These are phyloP conservation scores for Mimosa pudica DNA, from an alignment of 306 rosid species.

Conservation along the genomic window DNA sequence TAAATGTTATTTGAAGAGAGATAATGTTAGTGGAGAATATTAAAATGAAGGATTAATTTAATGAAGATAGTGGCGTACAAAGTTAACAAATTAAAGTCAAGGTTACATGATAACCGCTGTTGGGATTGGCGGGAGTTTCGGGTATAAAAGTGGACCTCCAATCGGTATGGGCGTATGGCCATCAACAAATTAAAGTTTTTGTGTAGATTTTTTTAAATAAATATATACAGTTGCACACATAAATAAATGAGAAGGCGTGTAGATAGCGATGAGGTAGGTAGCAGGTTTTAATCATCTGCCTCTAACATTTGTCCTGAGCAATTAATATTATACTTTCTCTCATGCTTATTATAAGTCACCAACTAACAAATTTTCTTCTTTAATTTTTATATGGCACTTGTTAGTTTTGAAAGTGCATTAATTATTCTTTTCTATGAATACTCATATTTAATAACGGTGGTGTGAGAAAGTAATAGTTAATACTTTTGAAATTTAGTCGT, in stretches of 20 bases:
- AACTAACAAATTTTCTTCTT: no score
- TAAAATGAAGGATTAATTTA: not conserved
- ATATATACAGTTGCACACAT: no score
- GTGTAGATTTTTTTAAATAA: not conserved
- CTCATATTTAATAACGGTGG: no score
- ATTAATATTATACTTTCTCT: not conserved
- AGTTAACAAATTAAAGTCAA: not conserved
- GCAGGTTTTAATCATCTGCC: not conserved
- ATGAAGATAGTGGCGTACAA: not conserved
- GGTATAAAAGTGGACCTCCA: not conserved
- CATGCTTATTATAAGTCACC: no score
- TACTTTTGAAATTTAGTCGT: no score
- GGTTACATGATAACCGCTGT: not conserved
- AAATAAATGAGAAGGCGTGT: not conserved
- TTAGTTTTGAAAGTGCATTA: no score
- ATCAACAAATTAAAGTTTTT: not conserved
- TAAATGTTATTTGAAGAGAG: not conserved
- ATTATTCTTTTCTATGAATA: no score
- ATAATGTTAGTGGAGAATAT: not conserved
- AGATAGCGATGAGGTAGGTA: not conserved
- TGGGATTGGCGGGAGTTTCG: not conserved
- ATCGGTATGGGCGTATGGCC: not conserved
- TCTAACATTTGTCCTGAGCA: not conserved
- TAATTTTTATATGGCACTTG: no score
- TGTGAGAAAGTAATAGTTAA: no score